Evolutionary conservation across 169 alveolate species (phyloP).

Genomic region (Theileria orientalis): DNA sequence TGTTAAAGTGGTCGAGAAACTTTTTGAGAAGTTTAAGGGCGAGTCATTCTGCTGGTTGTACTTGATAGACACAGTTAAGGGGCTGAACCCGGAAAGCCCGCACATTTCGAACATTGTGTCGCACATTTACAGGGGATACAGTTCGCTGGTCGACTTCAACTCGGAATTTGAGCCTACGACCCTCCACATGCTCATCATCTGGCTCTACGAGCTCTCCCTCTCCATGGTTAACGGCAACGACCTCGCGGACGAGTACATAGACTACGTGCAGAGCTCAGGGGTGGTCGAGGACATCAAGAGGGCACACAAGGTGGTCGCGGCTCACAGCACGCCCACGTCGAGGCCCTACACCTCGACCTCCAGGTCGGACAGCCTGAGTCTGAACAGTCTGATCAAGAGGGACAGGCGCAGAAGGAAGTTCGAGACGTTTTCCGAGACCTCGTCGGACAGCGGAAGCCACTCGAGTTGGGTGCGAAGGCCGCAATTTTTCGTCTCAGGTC

Average conservation of each 20-base stretch:
- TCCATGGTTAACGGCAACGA: conserved; percentile 23
- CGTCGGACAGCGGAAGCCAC: conserved; percentile 54
- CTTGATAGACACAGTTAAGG: conserved; percentile 50
- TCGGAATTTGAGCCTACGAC: conserved; percentile 17
- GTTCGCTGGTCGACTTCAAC: conserved; percentile 13
- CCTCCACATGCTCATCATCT: conserved; percentile 42
- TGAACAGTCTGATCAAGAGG: conserved; percentile 41
- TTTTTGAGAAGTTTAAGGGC: conserved; percentile 27
- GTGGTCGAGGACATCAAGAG: conserved; percentile 58
- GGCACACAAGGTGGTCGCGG: conserved; percentile 58
- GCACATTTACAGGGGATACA: conserved; percentile 18
- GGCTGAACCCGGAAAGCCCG: conserved; percentile 21
- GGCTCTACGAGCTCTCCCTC: conserved; percentile 55
- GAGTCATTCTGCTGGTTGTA: conserved; percentile 56
- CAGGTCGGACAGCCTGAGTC: conserved; percentile 35
- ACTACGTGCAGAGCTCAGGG: conserved; percentile 59
- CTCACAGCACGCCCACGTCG: conserved; percentile 14
- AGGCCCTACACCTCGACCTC: conserved; percentile 28
- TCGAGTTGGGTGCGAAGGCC: conserved; percentile 5
- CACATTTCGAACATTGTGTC: conserved; percentile 4
- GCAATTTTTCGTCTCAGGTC: background rate
- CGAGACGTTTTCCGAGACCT: conserved; percentile 60
- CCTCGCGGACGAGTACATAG: conserved; percentile 52
- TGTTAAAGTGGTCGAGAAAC: conserved; percentile 40
- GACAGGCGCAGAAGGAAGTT: conserved; percentile 56